These are phyloP conservation scores for Pythium biforme DNA, from an alignment of 352 stramenopile species.

Conservation along the genomic window DNA sequence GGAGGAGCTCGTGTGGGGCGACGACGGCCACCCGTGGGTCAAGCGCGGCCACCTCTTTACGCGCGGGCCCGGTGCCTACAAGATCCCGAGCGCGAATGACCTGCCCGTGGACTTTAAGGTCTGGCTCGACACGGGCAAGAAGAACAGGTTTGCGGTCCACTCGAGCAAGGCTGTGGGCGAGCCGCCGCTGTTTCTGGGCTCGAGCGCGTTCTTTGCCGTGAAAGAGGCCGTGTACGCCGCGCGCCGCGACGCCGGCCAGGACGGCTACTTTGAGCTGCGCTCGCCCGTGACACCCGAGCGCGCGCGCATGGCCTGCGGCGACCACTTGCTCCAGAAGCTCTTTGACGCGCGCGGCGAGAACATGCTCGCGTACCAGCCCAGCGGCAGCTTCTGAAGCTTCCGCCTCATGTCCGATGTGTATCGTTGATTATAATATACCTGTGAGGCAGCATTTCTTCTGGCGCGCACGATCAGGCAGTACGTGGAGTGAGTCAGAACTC, in stretches of 20 bases:
- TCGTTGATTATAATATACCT: background rate
- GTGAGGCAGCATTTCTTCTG: too few species aligned
- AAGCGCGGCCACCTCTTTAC: conserved; percentile 92
- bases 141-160: conserved; percentile 95
- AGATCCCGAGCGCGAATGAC: conserved; percentile 97
- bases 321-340: conserved; percentile 67
- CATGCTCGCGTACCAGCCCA: conserved; percentile 58
- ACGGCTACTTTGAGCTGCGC: conserved; percentile 69
- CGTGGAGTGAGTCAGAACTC: too few species aligned
- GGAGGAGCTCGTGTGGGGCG: conserved; percentile 94
- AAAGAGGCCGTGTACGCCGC: conserved; percentile 93
- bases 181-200: conserved; percentile 94
- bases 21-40: conserved; percentile 94
- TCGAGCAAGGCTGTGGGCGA: conserved; percentile 96
- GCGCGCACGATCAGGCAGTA: too few species aligned
- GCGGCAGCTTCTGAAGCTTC: conserved; percentile 53
- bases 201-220: conserved; percentile 94
- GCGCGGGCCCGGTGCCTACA: conserved; percentile 94
- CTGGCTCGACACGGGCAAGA: conserved; percentile 90
- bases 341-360: conserved; percentile 60
- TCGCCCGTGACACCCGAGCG: conserved; percentile 81
- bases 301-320: conserved; percentile 80
- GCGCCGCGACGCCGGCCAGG: conserved; percentile 55
- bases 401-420: background rate
- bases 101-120: conserved; percentile 94